Conservation (phyloP, 1,284 basidiomycete species). For the Phlebopus sp. region DNA sequence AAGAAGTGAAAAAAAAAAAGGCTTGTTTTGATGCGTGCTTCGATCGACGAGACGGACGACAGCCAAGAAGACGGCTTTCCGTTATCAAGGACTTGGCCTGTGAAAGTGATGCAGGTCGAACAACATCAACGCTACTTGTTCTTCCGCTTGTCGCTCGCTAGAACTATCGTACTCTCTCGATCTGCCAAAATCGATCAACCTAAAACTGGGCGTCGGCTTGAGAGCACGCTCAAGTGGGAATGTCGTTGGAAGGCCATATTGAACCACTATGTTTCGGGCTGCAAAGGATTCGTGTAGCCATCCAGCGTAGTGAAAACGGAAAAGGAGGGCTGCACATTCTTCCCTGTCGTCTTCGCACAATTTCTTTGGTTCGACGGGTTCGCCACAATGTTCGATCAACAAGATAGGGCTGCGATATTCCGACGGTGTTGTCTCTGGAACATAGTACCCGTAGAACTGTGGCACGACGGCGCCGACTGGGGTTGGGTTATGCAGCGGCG, state of each 20-base stretch:
- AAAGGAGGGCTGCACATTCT: slow-evolving; percentile 30
- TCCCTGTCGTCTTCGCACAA: slow-evolving; percentile 23
- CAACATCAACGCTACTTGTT: neutral
- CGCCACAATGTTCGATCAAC: slow-evolving; percentile 31
- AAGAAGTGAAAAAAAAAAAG: too few relatives aligned
- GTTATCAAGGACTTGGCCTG: too few relatives aligned
- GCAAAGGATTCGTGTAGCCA: slow-evolving; percentile 35
- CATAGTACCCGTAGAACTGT: slow-evolving; percentile 40
- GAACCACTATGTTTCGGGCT: slow-evolving; percentile 36
- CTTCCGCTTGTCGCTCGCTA: neutral
- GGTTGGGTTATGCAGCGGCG: slow-evolving; percentile 28
- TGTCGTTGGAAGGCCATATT: slow-evolving; percentile 31
- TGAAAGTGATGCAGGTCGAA: neutral
- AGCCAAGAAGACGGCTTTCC: too few relatives aligned
- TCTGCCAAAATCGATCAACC: slow-evolving; percentile 37
- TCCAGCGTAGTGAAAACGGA: slow-evolving; percentile 30
- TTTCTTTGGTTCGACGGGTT: slow-evolving; percentile 16
- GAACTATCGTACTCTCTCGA: neutral
- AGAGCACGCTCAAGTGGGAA: slow-evolving; percentile 24
- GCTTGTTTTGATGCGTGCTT: too few relatives aligned
- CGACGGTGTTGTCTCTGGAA: slow-evolving; percentile 8
- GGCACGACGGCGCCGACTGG: slow-evolving; percentile 36
- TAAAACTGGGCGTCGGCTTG: slow-evolving; percentile 26
- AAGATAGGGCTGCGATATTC: slow-evolving; percentile 20
- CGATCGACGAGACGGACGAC: too few relatives aligned